Base-by-base conservation (phyloP, 345 rosid genomes). In the Draba incana region DNA sequence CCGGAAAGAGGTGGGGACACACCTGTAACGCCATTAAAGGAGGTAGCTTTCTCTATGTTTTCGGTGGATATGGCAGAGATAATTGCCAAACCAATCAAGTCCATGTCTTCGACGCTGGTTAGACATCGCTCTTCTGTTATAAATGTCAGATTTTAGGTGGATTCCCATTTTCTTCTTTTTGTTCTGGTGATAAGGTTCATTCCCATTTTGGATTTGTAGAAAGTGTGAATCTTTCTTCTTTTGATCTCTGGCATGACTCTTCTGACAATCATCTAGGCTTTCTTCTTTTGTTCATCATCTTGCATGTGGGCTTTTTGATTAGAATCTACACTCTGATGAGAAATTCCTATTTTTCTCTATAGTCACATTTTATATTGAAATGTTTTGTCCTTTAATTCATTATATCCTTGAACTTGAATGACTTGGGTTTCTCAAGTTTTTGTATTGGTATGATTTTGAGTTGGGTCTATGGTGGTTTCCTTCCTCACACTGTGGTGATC, bases 1-100 rank as follows among this genome's bases (percentile, higher is more conserved):
- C 98, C 54, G 97, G 96, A 20, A 88, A 88, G 77, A 85, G 97
- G 85, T 95, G 99, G 97, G 98, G 99, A 38, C 98, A 95, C 77
- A 86, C 98, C 51, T 86, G 92, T 72, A 95, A 95, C 93, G 81
- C 97, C 78, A 77, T 89, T 62, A 86, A 81, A 78, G 92, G 96
- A 33, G 98, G 96, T 48, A 86, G 86, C 77, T 84, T 89, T 80
- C 86, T 95, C 57, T 95, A 89, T 61, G 87, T 95, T 25, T 92
- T 92, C 57, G 98, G 99, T 75, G 97, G 97, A 39, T 92, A 92
- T 77, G 96, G 93, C 68, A 79, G 74, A 74, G 93, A 91, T 72
- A 89, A 89, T 82, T 83, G 99, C 81, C 98, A 95, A 72, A 95
- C 99, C 70, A 92, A 92, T 83, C 96, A 82, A 82, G 98, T 94